Evolutionary conservation across 1,139 yeast genomes (phyloP).

Genomic region (Taphrina sp.): DNA sequence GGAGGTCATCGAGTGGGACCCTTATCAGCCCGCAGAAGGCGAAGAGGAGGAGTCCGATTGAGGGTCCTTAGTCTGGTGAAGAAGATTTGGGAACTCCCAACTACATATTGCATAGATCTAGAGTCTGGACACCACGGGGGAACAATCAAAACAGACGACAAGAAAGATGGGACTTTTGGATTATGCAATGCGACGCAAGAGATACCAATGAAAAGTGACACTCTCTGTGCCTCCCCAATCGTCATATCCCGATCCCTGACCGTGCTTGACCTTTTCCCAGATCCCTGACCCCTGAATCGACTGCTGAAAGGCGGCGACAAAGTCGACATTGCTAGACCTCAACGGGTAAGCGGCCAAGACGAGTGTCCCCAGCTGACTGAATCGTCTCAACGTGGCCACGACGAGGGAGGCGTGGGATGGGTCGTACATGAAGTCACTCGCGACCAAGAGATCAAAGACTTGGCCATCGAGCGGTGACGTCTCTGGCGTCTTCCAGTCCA

Average conservation of each 20-base stretch:
- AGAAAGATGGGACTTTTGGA: too few relatives aligned
- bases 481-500: conserved; percentile 22
- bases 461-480: background rate
- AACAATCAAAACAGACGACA: too few relatives aligned
- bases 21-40: conserved; percentile 2
- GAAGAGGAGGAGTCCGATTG: background rate
- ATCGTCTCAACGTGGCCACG: conserved; percentile 8
- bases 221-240: conserved; percentile 28
- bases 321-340: conserved; percentile 19
- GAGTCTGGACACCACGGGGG: too few relatives aligned
- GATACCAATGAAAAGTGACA: conserved; percentile 3
- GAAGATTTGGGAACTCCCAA: too few relatives aligned
- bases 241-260: conserved; percentile 16
- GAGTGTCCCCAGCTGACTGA: background rate
- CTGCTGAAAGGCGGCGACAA: background rate
- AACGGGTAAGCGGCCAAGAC: conserved; percentile 23
- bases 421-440: conserved; percentile 27
- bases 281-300: background rate
- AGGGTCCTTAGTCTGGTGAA: too few relatives aligned
- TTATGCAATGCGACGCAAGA: background rate
- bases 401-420: conserved; percentile 24
- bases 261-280: conserved; percentile 5
- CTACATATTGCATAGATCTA: background rate
- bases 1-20: conserved; percentile 41
- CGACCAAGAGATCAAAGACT: conserved; percentile 10